Base-by-base conservation (phyloP, 148 eudicot genomes). In the Polygonum aviculare region DNA sequence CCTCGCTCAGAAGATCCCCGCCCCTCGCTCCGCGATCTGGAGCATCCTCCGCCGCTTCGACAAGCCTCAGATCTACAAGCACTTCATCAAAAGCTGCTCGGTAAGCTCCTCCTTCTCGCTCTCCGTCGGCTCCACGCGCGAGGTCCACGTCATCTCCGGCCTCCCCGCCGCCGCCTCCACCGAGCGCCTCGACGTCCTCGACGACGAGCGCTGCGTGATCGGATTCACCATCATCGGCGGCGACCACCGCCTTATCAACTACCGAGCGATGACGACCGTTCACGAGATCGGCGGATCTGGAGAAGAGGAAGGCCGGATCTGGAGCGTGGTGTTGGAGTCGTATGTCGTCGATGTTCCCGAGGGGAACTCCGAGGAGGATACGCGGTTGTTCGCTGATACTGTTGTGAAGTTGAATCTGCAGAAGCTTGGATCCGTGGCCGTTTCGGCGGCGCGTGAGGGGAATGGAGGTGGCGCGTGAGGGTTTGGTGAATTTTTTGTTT, bases 261-360 rank as follows among this genome's bases (percentile, higher is more conserved):
- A 91, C 71, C 82, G 62, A 18, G 86, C 93, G 1, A 87, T 91
- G 4, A 91, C 93, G 2, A 80, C 86, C 3, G 59, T 91, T 4
- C 93, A 91, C 76, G 79, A 84, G 80, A 38, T 88, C 81, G 78
- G 19, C 80, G 80, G 75, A 54, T 36, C 45, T 67, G 72, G 45
- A 19, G 39, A 2, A 10, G 63, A 33, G 9, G 21, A 74, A 16
- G 85, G 76, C 72, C 76, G 36, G 75, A 75, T 73, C 16, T 81
- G 79, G 75, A 85, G 90, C 0, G 78, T 87, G 8, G 96, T 93
- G 75, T 40, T 93, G 74, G 98, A 93, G 69, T 84, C 89, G 22
- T 93, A 93, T 75, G 78, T 88, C 0, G 98, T 93, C 69, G 94
- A 91, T 73, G 89, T 91, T 72, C 98, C 98, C n/a, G 91, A 90